Base-by-base conservation (phyloP, 371 early-diverging fungal genomes). In the Agmasoma carcini region DNA sequence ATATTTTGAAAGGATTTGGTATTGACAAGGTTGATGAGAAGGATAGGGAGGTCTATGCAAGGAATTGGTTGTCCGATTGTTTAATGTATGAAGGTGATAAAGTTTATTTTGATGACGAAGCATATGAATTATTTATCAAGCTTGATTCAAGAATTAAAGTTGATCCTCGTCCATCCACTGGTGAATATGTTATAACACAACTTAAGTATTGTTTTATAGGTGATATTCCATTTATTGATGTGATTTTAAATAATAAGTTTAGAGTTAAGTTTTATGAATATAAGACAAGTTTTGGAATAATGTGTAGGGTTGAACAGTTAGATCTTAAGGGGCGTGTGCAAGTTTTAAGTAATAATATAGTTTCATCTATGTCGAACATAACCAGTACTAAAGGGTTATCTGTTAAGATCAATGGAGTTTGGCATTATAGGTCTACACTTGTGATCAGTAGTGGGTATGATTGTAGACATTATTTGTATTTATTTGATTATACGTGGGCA, bases 251-350 rank as follows among this genome's bases (percentile, higher is more conserved):
- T 17, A 11, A 7, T 11, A 17, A 7, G 17, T 43, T 11, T 17
- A 11, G 11, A 43, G 33, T 49, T 7, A 22, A 14, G 19, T 36
- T 49, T 17, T 49, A 49, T 43, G 50, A 49, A 22, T 49, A 49
- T 43, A 7, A 7, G 6, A 7, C 25, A 9, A 11, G 38, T 31
- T 37, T 7, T 7, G 50, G 50, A 9, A 49, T 49, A 9, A 31
- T 49, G 7, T 49, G 50, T 49, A n/a, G 7, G 29, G 30, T 15
- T 14, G 50, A 29, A 7, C 50, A 49, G 50, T 43, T 11, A 9
- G 29, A 17, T 9, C 11, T 14, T 17, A 17, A n/a, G n/a, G n/a
- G n/a, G n/a, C n/a, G n/a, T n/a, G n/a, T n/a, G n/a, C n/a, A n/a
- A n/a, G n/a, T n/a, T n/a, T n/a, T n/a, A n/a, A n/a, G n/a, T n/a